Conservation (phyloP, 331 rosid genomes). For the Prunus yedoensis region DNA sequence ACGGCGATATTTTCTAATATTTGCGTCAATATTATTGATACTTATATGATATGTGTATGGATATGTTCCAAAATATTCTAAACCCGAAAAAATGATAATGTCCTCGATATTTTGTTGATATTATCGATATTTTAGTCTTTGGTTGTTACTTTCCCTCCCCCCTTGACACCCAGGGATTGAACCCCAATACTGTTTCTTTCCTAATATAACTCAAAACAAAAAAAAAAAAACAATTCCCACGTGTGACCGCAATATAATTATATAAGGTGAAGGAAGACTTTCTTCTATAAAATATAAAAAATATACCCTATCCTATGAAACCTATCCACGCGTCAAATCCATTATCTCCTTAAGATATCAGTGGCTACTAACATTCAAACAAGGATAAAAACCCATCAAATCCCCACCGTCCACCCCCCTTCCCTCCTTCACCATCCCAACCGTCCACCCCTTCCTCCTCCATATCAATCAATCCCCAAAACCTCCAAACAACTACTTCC, state of each 20-base stretch:
- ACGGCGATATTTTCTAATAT: no score
- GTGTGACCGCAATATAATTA: background rate
- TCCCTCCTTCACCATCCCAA: background rate
- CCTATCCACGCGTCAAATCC: slow-evolving; percentile 32
- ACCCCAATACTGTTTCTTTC: no score
- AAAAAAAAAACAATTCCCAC: no score
- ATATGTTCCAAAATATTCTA: no score
- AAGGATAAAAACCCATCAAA: slow-evolving; percentile 4
- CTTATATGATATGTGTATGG: no score
- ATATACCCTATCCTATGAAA: background rate
- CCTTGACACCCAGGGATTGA: no score
- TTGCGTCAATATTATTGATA: no score
- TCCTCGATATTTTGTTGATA: no score
- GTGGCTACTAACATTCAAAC: slow-evolving; percentile 23
- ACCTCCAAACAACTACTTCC: background rate
- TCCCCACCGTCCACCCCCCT: background rate
- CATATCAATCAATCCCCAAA: background rate
- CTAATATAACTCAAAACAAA: no score
- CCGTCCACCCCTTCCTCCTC: slow-evolving; percentile 6
- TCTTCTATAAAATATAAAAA: background rate
- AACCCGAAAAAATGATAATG: no score
- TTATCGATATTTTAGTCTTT: no score
- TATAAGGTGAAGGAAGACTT: background rate
- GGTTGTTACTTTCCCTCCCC: no score
- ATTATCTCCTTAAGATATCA: slow-evolving; percentile 33